Evolutionary conservation across 768 basidiomycete genomes (phyloP), one percentile per base, ranked within the genome.

Genomic region (Boletus barrowsii): DNA sequence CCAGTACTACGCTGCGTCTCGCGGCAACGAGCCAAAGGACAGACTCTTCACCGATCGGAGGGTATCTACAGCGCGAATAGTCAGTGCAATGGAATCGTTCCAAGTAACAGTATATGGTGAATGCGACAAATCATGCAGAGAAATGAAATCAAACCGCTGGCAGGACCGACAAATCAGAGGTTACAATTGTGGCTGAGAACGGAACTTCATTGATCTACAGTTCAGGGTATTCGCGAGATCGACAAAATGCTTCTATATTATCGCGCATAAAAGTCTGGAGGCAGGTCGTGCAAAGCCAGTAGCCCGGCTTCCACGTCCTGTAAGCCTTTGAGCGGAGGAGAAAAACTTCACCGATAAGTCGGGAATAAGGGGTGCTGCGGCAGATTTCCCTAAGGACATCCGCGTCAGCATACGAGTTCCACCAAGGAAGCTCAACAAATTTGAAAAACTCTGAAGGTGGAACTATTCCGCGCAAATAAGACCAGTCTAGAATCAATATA

Each of bases 1-100:
- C 15, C 26, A 68, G 33, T 71, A 74, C 56, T 71, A 62, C 37
- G 47, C 56, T 20, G 57, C 63, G 1, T 68, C 59, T 10, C 54
- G 47, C 22, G 24, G n/a, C 2, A 42, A 57, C 11, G 29, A 64
- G 29, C 30, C 43, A 32, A 53, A 53, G n/a, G 49, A 55, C 5
- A 57, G 30, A 14, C 30, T 57, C 9, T 60, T 55, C 24, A 11
- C 10, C n/a, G 30, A 47, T 24, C 9, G 29, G 9, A 29, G 29
- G 29, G 8, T 37, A 17, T 14, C 33, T n/a, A 42, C 26, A 24
- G 4, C 3, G 10, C 3, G 15, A 22, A 22, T 33, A 37, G 26
- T 59, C n/a, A 33, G 17, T 36, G 11, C 4, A 22, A 11, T 18
- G 35, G 24, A 11, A 22, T 32, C 15, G 36, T 45, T 15, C 29